phyloP scores from a whole-genome alignment of 2,329 filamentous ascomycete genomes.

The Corinectria fuckeliana region DNA sequence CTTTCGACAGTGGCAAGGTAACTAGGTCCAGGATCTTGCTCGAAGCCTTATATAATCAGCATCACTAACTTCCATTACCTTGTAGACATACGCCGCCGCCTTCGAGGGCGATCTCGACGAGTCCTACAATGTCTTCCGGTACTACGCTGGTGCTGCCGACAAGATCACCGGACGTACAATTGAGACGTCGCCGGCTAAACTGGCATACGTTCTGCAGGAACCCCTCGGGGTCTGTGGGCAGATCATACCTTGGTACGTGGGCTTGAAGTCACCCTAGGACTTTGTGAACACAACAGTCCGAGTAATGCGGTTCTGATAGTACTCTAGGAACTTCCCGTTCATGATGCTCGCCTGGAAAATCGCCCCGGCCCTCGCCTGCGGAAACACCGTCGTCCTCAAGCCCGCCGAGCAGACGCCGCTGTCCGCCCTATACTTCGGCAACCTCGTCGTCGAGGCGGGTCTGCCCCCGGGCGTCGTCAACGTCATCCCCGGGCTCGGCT shows the following conservation, averaged over 20 bases:
- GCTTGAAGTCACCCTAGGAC: neutral
- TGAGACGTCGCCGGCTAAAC: conserved; percentile 64
- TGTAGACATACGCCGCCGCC: conserved; percentile 34
- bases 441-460: conserved; percentile 69
- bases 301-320: neutral
- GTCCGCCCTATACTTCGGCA: conserved; percentile 63
- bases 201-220: conserved; percentile 71
- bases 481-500: conserved; percentile 69
- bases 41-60: neutral
- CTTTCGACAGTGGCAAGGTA: conserved; percentile 13
- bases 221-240: conserved; percentile 70
- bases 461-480: conserved; percentile 75
- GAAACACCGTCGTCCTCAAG: conserved; percentile 63
- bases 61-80: conserved; percentile 28
- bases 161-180: conserved; percentile 73
- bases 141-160: conserved; percentile 74
- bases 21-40: neutral
- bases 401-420: conserved; percentile 65
- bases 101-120: neutral
- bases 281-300: neutral
- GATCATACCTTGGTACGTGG: conserved; percentile 62
- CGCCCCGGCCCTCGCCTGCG: conserved; percentile 64
- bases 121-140: conserved; percentile 47
- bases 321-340: conserved; percentile 10
- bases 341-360: conserved; percentile 69